Percentiles rank a stretch among this genome's conserved stretches.
phyloP scores from a whole-genome alignment of 805 yeast species.

The Saturnispora sekii region DNA sequence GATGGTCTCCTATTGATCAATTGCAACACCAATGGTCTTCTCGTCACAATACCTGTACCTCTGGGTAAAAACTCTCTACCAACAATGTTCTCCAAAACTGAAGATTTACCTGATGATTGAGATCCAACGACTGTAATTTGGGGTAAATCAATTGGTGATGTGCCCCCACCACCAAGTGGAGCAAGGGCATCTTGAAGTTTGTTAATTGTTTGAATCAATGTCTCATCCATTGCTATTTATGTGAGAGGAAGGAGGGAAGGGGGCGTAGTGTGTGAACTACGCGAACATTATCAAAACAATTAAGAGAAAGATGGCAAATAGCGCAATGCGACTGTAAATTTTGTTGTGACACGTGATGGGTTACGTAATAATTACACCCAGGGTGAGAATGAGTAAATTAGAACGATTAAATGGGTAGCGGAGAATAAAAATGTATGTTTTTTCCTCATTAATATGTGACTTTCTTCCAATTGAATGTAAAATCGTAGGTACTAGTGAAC shows the following conservation, averaged over 20 bases:
- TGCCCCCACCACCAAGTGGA: conserved; percentile 83
- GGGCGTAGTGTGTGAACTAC: neutral
- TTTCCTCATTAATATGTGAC: too few species aligned
- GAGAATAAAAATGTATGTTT: too few species aligned
- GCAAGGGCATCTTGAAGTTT: conserved; percentile 95
- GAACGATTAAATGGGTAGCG: too few species aligned
- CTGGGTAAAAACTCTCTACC: conserved; percentile 88
- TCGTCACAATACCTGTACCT: conserved; percentile 87
- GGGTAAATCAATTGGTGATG: conserved; percentile 85
- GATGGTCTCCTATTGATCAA: conserved; percentile 46
- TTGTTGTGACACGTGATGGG: too few species aligned
- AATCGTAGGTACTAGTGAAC: too few species aligned
- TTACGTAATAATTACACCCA: too few species aligned
- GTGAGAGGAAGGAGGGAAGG: too few species aligned
- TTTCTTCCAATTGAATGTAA: too few species aligned
- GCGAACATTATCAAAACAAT: neutral
- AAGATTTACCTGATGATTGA: conserved; percentile 82
- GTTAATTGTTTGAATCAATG: conserved; percentile 75
- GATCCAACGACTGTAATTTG: conserved; percentile 95
- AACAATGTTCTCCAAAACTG: conserved; percentile 83
- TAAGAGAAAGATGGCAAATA: neutral
- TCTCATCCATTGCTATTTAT: conserved; percentile 50
- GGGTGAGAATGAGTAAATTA: too few species aligned
- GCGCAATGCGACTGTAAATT: too few species aligned
- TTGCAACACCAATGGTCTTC: conserved; percentile 80